These are phyloP conservation scores for Helotiales sp. DNA, from an alignment of 2,329 filamentous ascomycete species.

Conservation along the genomic window DNA sequence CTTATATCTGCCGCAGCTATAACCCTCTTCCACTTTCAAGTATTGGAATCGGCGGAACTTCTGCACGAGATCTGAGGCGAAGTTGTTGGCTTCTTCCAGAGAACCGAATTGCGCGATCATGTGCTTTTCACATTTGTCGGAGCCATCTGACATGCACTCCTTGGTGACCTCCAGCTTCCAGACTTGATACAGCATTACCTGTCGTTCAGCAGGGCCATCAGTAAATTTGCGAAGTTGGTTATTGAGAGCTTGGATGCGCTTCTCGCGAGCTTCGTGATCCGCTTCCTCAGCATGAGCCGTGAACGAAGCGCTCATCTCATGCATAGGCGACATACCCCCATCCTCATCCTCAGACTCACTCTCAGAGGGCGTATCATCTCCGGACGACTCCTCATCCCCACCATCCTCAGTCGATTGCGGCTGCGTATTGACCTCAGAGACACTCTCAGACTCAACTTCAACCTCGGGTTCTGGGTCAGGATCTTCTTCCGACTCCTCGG, in stretches of 20 bases:
- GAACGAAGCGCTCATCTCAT: not conserved
- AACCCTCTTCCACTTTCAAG: not conserved
- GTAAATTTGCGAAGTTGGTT: not conserved
- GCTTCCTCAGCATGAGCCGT: not conserved
- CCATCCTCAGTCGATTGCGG: not conserved
- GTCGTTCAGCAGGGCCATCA: not conserved
- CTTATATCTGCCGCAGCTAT: not conserved
- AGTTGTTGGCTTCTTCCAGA: conserved; percentile 13
- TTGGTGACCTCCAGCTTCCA: not conserved
- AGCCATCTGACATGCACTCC: not conserved
- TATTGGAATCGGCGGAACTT: not conserved
- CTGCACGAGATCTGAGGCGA: conserved; percentile 7
- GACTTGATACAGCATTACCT: not conserved
- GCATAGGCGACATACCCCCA: not conserved
- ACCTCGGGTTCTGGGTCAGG: conserved; percentile 20
- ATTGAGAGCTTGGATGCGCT: not conserved
- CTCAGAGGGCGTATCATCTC: not conserved
- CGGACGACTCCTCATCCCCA: not conserved
- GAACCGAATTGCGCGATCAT: not conserved
- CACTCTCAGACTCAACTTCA: not conserved
- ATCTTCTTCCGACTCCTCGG: conserved; percentile 33
- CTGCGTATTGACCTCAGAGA: not conserved
- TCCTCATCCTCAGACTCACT: not conserved
- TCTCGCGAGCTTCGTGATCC: not conserved
- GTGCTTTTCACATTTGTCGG: not conserved